Evolutionary conservation across 768 basidiomycete genomes (phyloP).

Genomic region (Russula emetica): DNA sequence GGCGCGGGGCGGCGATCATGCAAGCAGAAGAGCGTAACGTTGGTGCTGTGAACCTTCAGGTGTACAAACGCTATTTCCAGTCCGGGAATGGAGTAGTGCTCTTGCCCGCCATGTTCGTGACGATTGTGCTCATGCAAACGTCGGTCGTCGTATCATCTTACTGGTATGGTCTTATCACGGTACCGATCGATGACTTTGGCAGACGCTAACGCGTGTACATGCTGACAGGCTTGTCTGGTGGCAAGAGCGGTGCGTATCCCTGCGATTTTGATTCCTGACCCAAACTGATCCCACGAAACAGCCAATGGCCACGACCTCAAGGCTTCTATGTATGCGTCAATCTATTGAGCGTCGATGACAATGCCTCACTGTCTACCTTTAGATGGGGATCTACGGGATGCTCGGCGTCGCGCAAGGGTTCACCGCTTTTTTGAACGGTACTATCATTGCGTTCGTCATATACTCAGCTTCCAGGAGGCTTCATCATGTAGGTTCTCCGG

Average conservation of each 20-base stretch:
- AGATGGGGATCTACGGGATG: constrained; percentile 81
- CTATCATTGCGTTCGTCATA: constrained; percentile 58
- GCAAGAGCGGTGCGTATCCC: constrained; percentile 54
- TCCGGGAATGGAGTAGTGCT: constrained; percentile 66
- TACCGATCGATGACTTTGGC: background rate
- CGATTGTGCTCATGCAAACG: constrained; percentile 64
- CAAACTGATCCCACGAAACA: constrained; percentile 30
- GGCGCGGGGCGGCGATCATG: constrained; percentile 58
- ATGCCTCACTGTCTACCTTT: constrained; percentile 10
- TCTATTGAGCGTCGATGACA: background rate
- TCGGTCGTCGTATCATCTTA: constrained; percentile 68
- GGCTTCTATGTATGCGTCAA: constrained; percentile 65
- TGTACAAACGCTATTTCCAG: constrained; percentile 59
- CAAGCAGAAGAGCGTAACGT: constrained; percentile 82
- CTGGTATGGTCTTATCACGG: constrained; percentile 46
- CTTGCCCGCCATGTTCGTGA: constrained; percentile 59
- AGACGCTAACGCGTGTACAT: constrained; percentile 5
- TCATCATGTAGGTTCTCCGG: constrained; percentile 46
- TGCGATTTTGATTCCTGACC: background rate
- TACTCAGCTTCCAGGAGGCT: constrained; percentile 72
- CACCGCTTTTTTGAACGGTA: constrained; percentile 63
- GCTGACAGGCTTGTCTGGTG: constrained; percentile 71
- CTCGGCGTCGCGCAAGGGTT: constrained; percentile 70
- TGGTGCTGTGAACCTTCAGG: constrained; percentile 55
- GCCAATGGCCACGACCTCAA: constrained; percentile 53